Base-by-base conservation (phyloP, 2,329 filamentous ascomycete species). In the Xylaria sp. region DNA sequence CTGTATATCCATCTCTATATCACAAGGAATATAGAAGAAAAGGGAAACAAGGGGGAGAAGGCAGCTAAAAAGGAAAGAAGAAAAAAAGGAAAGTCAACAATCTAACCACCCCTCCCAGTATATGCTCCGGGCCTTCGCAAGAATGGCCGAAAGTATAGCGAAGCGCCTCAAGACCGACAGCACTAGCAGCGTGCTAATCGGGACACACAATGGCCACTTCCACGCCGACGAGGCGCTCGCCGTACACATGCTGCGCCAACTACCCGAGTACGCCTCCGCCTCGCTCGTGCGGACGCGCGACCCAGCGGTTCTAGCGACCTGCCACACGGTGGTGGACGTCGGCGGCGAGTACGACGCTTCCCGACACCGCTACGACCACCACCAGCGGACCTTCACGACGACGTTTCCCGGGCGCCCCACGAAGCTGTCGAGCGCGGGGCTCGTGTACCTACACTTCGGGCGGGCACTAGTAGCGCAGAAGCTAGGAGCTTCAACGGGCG, bases 201-300 rank as follows among this genome's bases (percentile, higher is more conserved):
- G 94, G 78, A 99, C 96, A 35, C 96, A 99, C 88, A 98, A 92
- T 83, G 96, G 96, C 75, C 94, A 98, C 85, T 99, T 99, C 87
- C 96, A 99, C 84, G 96, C 96, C 80, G 96, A 99, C 82, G 96
- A 99, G 84, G 95, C 96, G 69, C 90, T 99, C 51, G 96, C 96
- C 67, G 94, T 99, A 72, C 94, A 97, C 85, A 93, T 99, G 86
- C 92, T 99, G 75, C 93, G 94, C 73, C 88, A 92, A 66, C 91
- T 98, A 21, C 95, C 96, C 25, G 84, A 90, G 68, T 99, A 98
- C 85, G 81, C 86, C 65, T 83, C 87, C 74, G 91, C 93, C 29
- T 80, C 86, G 51, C 91, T 99, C 51, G 85, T 97, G 60, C 94
- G 96, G 75, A 97, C 94, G 57, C 92, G 96, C 77, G 94, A 99